phyloP scores from a whole-genome alignment of 1,139 yeast species.

The Trichomonascaceae sp. region DNA sequence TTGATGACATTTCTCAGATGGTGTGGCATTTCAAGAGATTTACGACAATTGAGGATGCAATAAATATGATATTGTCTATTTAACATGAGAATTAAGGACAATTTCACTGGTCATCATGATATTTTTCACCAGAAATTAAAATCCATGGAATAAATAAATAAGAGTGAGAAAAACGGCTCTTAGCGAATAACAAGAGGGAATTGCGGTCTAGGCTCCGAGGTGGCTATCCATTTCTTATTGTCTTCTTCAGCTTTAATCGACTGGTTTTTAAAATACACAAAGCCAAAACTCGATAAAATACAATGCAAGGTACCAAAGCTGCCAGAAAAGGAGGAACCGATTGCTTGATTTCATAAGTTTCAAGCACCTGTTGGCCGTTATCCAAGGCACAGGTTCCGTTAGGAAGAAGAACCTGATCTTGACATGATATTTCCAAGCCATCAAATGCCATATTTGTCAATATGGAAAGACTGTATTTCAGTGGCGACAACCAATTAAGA shows the following conservation, averaged over 20 bases:
- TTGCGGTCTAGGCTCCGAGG: too few species aligned
- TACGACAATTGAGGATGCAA: background rate
- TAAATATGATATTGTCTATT: too few species aligned
- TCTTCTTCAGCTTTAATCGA: constrained; percentile 21
- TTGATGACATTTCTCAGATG: background rate
- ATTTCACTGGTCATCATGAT: too few species aligned
- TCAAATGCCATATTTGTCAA: constrained; percentile 45
- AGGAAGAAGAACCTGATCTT: constrained; percentile 28
- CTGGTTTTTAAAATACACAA: constrained; percentile 23
- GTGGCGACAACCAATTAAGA: constrained; percentile 66
- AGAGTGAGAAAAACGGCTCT: too few species aligned
- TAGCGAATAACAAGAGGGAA: background rate
- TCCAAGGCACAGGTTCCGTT: constrained; percentile 40
- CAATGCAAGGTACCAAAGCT: constrained; percentile 30
- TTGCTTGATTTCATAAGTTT: constrained; percentile 39
- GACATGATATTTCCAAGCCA: constrained; percentile 39
- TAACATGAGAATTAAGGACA: too few species aligned
- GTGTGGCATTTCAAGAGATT: background rate
- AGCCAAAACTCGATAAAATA: constrained; percentile 37
- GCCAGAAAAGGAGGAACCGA: constrained; percentile 33
- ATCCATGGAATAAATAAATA: too few species aligned
- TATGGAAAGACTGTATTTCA: constrained; percentile 61
- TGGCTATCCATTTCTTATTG: background rate
- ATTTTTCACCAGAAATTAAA: too few species aligned
- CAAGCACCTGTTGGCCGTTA: constrained; percentile 47